phyloP scores from a whole-genome alignment of 352 stramenopile species.

The Phytophthora kernoviae region DNA sequence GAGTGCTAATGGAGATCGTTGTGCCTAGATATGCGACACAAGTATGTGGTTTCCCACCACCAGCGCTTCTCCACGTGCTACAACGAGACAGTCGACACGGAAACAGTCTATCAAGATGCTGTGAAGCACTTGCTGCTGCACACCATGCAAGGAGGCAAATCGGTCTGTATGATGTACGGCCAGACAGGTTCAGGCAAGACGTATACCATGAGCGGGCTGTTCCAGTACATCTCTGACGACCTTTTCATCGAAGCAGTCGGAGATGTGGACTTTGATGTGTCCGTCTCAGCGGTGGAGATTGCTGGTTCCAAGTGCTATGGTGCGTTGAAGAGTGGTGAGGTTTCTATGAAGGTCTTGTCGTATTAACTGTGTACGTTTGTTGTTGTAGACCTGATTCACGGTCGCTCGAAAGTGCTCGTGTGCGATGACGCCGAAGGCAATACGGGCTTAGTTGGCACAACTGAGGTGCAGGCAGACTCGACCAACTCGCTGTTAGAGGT shows the following conservation, averaged over 20 bases:
- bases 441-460: slow-evolving; percentile 64
- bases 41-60: slow-evolving; percentile 80
- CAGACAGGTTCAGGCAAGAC: slow-evolving; percentile 78
- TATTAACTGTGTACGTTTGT: background rate
- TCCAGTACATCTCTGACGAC: slow-evolving; percentile 77
- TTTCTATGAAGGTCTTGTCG: background rate
- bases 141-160: slow-evolving; percentile 63
- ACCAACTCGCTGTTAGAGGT: slow-evolving; percentile 64
- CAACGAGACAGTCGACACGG: slow-evolving; percentile 72
- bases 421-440: slow-evolving; percentile 75
- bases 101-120: slow-evolving; percentile 76
- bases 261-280: slow-evolving; percentile 52
- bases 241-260: slow-evolving; percentile 58
- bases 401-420: slow-evolving; percentile 66
- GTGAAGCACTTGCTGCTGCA: slow-evolving; percentile 72
- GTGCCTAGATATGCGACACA: slow-evolving; percentile 84
- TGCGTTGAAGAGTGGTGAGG: slow-evolving; percentile 7
- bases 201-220: slow-evolving; percentile 87
- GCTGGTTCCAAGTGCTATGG: slow-evolving; percentile 68
- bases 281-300: slow-evolving; percentile 66
- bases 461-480: slow-evolving; percentile 55
- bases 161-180: slow-evolving; percentile 86
- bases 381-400: slow-evolving; percentile 45
- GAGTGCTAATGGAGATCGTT: background rate
- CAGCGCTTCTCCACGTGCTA: slow-evolving; percentile 83